Evolutionary conservation across 257 asterid species (phyloP), one percentile per base, ranked within the genome.

Genomic region (Avicennia marina): DNA sequence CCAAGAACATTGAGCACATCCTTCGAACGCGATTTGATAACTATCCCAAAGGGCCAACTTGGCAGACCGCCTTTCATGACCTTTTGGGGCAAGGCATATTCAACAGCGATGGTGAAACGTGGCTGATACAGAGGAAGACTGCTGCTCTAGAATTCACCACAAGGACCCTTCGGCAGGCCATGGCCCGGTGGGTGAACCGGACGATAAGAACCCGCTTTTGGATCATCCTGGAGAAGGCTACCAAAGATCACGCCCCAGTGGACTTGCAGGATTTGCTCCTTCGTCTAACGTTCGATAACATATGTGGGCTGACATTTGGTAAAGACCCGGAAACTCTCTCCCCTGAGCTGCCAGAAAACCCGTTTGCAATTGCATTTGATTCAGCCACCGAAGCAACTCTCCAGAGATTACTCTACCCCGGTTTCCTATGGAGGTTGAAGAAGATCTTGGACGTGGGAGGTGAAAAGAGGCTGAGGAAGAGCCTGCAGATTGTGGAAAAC

Each of bases 121-220:
- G 96, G 96, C 76, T 88, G 12, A 72, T 88, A 20, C 96, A 88
- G 56, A 52, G 96, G 17, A 88, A 88, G 58, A 88, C 96, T 0
- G 95, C 96, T 0, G 96, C 96, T 0, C 85, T 88, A 0, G 96
- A 88, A 63, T 88, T 88, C 71, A 88, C 96, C 0, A 88, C 96
- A 0, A 52, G 96, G n/a, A 88, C 96, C 2, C 85, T 88, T 15
- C 90, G 96, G 3, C 96, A 85, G 53, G 96, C 96, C 36, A 88
- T 88, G 96, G 81, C 82, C 39, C 64, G 96, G 63, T 88, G 96
- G 96, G 96, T 88, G 54, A 88, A 68, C 87, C 78, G 95, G 70
- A 83, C 95, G 1, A 88, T 88, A 18, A 41, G 90, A 16, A 82
- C 90, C 53, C 81, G 96, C 20, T 62, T 88, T 0, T 88, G 94